phyloP scores from a whole-genome alignment of 345 rosid species.

The Camelina sativa region DNA sequence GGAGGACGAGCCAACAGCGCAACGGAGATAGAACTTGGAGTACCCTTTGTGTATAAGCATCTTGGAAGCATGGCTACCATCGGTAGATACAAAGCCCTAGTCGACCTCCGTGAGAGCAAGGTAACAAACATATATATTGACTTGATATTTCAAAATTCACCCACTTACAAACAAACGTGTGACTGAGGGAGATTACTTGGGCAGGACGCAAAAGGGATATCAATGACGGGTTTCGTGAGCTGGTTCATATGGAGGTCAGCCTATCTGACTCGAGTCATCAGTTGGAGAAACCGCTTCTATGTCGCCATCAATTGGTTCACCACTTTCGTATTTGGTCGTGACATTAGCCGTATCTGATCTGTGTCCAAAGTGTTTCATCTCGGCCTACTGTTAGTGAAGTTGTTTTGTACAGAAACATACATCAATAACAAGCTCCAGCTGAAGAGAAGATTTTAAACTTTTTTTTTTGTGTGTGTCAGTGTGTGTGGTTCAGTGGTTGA shows the following conservation, averaged over 20 bases:
- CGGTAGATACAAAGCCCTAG: constrained; percentile 92
- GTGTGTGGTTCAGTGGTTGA: neutral
- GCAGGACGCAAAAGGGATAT: constrained; percentile 79
- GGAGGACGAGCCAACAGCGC: constrained; percentile 77
- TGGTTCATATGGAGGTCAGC: constrained; percentile 98
- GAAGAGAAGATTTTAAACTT: neutral
- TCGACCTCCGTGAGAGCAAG: constrained; percentile 93
- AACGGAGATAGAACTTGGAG: constrained; percentile 64
- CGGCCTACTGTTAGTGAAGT: neutral
- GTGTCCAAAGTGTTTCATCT: neutral
- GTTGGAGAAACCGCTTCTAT: constrained; percentile 93
- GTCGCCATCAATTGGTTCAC: constrained; percentile 93
- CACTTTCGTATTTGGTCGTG: constrained; percentile 85
- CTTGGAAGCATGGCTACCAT: constrained; percentile 96
- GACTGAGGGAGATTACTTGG: constrained; percentile 4
- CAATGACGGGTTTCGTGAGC: constrained; percentile 78
- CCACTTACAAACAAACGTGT: neutral
- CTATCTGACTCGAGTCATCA: constrained; percentile 85
- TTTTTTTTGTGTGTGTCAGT: neutral
- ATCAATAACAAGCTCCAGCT: neutral
- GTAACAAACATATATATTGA: constrained; percentile 45
- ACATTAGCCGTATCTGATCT: constrained; percentile 68
- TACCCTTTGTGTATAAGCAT: constrained; percentile 83
- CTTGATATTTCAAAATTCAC: neutral
- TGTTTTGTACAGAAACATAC: constrained; percentile 14